Evolutionary conservation across 2,329 filamentous ascomycete species (phyloP).

Genomic region (Fusarium dimerum): DNA sequence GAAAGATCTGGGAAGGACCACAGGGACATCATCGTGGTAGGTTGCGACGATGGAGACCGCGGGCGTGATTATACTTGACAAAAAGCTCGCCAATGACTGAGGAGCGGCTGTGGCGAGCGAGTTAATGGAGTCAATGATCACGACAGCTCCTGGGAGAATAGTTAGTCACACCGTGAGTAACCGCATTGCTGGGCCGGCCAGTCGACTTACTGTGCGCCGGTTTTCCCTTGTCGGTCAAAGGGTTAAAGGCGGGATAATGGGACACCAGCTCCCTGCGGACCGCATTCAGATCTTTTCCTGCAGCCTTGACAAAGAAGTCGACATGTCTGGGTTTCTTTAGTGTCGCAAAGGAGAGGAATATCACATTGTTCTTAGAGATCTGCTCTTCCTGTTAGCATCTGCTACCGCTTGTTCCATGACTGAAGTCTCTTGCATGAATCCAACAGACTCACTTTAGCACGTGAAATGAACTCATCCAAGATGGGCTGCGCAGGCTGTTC

Average conservation of each 20-base stretch:
- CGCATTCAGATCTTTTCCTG: slow-evolving; percentile 56
- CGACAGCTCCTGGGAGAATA: slow-evolving; percentile 60
- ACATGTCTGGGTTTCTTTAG: slow-evolving; percentile 63
- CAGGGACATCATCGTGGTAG: slow-evolving; percentile 81
- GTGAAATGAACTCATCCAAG: slow-evolving; percentile 69
- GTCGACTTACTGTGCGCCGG: slow-evolving; percentile 44
- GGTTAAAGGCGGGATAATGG: slow-evolving; percentile 46
- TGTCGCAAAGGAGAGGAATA: slow-evolving; percentile 79
- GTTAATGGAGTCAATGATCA: slow-evolving; percentile 81
- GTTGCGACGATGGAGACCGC: slow-evolving; percentile 71
- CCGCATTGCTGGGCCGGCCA: neutral
- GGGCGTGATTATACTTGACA: slow-evolving; percentile 68
- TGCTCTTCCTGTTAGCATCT: slow-evolving; percentile 13
- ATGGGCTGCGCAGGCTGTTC: slow-evolving; percentile 77
- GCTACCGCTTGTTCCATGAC: neutral
- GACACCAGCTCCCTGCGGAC: slow-evolving; percentile 62
- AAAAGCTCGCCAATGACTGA: slow-evolving; percentile 64
- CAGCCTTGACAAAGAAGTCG: slow-evolving; percentile 67
- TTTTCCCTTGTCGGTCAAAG: slow-evolving; percentile 37
- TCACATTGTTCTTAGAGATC: slow-evolving; percentile 67
- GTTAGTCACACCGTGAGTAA: slow-evolving; percentile 11
- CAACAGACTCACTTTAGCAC: slow-evolving; percentile 63
- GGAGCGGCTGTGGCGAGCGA: slow-evolving; percentile 57
- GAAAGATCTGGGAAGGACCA: slow-evolving; percentile 44
- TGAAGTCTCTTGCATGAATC: neutral